Evolutionary conservation across 202 grass and related monocot genomes (phyloP).

Genomic region (Tripidium arundinaceum): DNA sequence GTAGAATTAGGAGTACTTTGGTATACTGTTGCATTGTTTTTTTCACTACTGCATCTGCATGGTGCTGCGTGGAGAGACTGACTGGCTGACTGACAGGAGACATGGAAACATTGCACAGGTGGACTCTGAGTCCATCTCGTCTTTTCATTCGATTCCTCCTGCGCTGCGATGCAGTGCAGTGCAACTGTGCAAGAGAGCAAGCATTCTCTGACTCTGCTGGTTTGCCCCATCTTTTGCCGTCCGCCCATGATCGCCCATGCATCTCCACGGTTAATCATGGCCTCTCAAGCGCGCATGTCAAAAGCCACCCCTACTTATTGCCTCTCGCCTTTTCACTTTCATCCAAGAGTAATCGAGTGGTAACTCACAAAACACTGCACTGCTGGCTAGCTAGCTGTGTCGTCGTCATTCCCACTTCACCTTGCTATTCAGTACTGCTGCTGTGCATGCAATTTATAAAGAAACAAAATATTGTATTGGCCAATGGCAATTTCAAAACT

Average conservation of each 20-base stretch:
- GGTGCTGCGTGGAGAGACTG: not conserved
- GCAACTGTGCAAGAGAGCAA: not conserved
- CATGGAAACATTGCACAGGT: constrained; percentile 23
- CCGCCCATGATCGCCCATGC: constrained; percentile 8
- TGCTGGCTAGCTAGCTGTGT: too few relatives aligned
- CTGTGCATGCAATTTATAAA: not conserved
- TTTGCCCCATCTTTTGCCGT: constrained; percentile 29
- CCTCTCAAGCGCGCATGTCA: constrained; percentile 53
- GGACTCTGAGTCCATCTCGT: constrained; percentile 14
- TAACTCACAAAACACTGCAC: not conserved
- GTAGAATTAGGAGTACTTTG: not conserved
- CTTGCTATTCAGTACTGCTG: not conserved
- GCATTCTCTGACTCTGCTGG: constrained; percentile 11
- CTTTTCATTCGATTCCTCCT: constrained; percentile 29
- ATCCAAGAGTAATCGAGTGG: constrained; percentile 12
- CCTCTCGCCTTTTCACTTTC: constrained; percentile 16
- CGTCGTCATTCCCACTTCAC: not conserved
- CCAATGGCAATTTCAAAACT: not conserved
- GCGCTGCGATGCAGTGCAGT: not conserved
- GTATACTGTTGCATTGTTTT: not conserved
- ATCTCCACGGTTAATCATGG: constrained; percentile 42
- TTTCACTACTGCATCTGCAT: not conserved
- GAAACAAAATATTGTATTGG: not conserved
- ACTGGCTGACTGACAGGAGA: not conserved
- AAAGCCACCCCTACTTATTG: constrained; percentile 32